Evolutionary conservation across 805 yeast genomes (phyloP).

Genomic region (Pichia rugopelliculosa): DNA sequence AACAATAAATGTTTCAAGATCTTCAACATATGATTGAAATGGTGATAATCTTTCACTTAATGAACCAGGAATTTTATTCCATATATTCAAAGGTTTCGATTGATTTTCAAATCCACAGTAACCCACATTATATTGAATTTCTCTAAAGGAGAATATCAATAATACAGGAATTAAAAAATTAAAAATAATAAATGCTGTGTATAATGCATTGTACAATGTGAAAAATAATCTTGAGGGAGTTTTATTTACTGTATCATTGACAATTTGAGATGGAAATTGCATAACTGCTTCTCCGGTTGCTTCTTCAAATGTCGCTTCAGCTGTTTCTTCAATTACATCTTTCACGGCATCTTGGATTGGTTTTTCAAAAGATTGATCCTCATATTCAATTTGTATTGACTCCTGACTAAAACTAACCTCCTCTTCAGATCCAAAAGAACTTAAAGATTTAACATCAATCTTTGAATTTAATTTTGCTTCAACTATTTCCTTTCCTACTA

Average conservation of each 20-base stretch:
- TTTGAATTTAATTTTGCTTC: slow-evolving; percentile 4
- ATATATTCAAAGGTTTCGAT: slow-evolving; percentile 1
- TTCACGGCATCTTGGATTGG: not conserved
- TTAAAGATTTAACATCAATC: slow-evolving; percentile 10
- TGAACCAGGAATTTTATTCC: slow-evolving; percentile 15
- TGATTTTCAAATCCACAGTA: slow-evolving; percentile 49
- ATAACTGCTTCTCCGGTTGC: not conserved
- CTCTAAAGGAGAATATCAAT: slow-evolving; percentile 48
- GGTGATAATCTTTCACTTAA: slow-evolving; percentile 6
- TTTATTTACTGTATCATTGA: no score
- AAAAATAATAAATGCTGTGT: not conserved
- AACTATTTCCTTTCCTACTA: not conserved
- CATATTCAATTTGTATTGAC: slow-evolving; percentile 8
- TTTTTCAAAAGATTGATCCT: not conserved
- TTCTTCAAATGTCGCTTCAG: not conserved
- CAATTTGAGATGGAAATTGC: no score
- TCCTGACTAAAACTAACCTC: slow-evolving; percentile 10
- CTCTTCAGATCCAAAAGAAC: slow-evolving; percentile 7
- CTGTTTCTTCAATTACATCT: not conserved
- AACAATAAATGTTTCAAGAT: slow-evolving; percentile 37
- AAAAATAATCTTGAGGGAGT: no score
- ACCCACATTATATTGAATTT: slow-evolving; percentile 56
- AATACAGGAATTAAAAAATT: not conserved
- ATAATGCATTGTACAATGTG: not conserved
- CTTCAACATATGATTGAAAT: slow-evolving; percentile 23